phyloP scores from a whole-genome alignment of 768 basidiomycete genomes.

The Termitomyces sp. region DNA sequence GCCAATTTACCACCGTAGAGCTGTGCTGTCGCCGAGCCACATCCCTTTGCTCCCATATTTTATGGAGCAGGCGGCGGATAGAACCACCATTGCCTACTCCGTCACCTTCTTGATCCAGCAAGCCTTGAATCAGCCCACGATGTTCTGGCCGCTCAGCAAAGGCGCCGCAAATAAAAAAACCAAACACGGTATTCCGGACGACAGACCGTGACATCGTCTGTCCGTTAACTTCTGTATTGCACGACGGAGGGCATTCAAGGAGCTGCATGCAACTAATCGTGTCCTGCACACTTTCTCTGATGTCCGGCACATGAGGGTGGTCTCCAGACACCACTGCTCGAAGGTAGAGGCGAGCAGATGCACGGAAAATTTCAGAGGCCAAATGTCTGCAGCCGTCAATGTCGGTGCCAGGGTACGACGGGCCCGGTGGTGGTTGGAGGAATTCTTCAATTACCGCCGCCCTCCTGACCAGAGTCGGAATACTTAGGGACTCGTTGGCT shows the following conservation, averaged over 20 bases:
- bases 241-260: slow-evolving; percentile 28
- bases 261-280: slow-evolving; percentile 47
- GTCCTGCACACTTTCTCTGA: slow-evolving; percentile 51
- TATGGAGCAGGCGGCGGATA: slow-evolving; percentile 50
- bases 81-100: slow-evolving; percentile 66
- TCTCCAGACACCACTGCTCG: slow-evolving; percentile 77
- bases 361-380: slow-evolving; percentile 67
- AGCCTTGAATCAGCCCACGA: slow-evolving; percentile 39
- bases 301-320: slow-evolving; percentile 63
- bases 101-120: slow-evolving; percentile 53
- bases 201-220: slow-evolving; percentile 48
- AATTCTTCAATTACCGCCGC: slow-evolving; percentile 50
- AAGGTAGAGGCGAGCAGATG: slow-evolving; percentile 72
- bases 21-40: slow-evolving; percentile 2
- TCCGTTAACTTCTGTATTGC: slow-evolving; percentile 12
- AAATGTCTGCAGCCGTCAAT: slow-evolving; percentile 38
- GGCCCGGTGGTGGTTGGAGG: slow-evolving; percentile 26
- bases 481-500: slow-evolving; percentile 47
- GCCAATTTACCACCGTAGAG: slow-evolving; percentile 54
- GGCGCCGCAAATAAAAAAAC: slow-evolving; percentile 71
- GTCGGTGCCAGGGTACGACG: slow-evolving; percentile 17
- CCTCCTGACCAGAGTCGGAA: slow-evolving; percentile 56
- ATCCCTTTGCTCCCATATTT: slow-evolving; percentile 54
- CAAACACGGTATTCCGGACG: slow-evolving; percentile 76
- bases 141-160: slow-evolving; percentile 53